Conservation (phyloP, 1,284 basidiomycete genomes). For the Tylopilus orsonianus region DNA sequence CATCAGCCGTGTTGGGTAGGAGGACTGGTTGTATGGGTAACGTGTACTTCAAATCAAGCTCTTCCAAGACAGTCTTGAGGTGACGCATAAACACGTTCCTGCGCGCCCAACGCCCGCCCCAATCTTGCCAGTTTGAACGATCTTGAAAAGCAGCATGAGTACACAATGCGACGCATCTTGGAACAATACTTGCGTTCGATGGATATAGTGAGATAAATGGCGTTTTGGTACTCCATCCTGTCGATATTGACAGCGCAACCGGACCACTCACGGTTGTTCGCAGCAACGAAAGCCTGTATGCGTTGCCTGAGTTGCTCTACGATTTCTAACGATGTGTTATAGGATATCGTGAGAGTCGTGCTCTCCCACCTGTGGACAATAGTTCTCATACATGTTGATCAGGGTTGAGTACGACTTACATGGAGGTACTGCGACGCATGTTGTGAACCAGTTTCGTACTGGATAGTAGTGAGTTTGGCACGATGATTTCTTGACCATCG, state of each 20-base stretch:
- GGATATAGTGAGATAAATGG: slow-evolving; percentile 63
- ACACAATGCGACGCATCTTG: not conserved
- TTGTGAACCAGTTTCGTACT: slow-evolving; percentile 77
- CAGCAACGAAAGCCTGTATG: slow-evolving; percentile 59
- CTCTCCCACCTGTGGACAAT: slow-evolving; percentile 66
- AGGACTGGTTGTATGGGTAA: slow-evolving; percentile 72
- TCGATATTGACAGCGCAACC: slow-evolving; percentile 62
- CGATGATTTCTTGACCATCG: slow-evolving; percentile 79
- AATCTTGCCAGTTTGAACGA: slow-evolving; percentile 84
- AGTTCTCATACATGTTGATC: slow-evolving; percentile 14
- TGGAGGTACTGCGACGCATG: slow-evolving; percentile 70
- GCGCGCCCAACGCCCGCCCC: slow-evolving; percentile 76
- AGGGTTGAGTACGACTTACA: slow-evolving; percentile 43
- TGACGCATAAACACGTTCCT: slow-evolving; percentile 72
- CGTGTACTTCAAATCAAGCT: slow-evolving; percentile 68
- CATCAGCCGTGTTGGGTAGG: slow-evolving; percentile 38
- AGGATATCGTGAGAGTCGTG: slow-evolving; percentile 62
- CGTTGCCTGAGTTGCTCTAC: slow-evolving; percentile 66
- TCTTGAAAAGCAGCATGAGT: slow-evolving; percentile 42
- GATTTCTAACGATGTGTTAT: slow-evolving; percentile 64
- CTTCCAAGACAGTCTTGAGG: slow-evolving; percentile 67
- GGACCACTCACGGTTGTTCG: slow-evolving; percentile 77
- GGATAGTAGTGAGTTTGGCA: slow-evolving; percentile 77
- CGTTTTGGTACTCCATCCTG: slow-evolving; percentile 76
- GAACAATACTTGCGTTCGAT: slow-evolving; percentile 65